phyloP scores from a whole-genome alignment of 2,329 filamentous ascomycete genomes.

The Thyridium curvatum region DNA sequence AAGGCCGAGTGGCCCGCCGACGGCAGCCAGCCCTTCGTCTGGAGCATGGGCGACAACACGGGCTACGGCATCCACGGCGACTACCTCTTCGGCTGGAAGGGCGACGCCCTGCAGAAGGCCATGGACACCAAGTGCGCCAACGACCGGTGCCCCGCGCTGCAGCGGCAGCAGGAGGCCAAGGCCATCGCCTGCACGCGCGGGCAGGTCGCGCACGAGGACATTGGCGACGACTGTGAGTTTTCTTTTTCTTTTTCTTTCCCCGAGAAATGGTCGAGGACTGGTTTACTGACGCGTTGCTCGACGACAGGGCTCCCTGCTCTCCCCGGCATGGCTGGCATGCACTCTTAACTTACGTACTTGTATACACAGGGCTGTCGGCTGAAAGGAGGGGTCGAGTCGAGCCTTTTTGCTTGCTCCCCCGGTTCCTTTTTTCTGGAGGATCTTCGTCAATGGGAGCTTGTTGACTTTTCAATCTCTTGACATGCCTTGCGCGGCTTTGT shows the following conservation, averaged over 20 bases:
- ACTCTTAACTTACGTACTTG: no score
- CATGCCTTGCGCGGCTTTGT: no score
- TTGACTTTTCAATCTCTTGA: no score
- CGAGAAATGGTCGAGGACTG: neutral
- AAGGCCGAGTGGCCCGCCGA: slow-evolving; percentile 22
- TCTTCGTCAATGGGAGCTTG: no score
- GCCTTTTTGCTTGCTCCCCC: no score
- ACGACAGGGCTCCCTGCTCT: no score
- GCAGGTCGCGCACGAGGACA: slow-evolving; percentile 11
- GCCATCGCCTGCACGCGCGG: slow-evolving; percentile 13
- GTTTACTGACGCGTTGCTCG: no score
- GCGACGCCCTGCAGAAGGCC: slow-evolving; percentile 11
- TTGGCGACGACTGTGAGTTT: slow-evolving; percentile 10
- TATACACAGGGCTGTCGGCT: no score
- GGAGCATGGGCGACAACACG: slow-evolving; percentile 7
- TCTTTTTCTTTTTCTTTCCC: neutral
- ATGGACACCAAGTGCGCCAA: slow-evolving; percentile 14
- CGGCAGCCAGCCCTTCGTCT: slow-evolving; percentile 16
- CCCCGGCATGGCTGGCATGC: no score
- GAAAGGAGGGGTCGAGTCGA: no score
- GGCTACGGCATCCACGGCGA: slow-evolving; percentile 15
- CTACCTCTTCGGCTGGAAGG: slow-evolving; percentile 16
- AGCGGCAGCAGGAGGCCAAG: slow-evolving; percentile 13
- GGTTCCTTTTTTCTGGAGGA: no score
- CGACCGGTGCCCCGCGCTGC: slow-evolving; percentile 12